Conservation (phyloP, 179 eudicot genomes). For the Silene vulgaris region DNA sequence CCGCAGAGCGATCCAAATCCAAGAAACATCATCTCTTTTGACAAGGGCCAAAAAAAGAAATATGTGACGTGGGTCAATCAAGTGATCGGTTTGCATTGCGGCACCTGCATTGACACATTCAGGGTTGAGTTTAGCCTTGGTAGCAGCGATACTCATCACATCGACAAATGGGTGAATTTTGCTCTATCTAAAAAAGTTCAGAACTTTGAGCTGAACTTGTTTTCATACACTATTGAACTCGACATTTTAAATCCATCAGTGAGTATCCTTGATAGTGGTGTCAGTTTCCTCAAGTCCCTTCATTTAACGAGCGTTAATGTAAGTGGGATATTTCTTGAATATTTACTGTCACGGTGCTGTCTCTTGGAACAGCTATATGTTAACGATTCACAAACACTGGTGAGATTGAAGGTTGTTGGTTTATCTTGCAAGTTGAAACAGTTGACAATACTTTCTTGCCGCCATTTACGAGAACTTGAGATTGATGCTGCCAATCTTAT, state of each 20-base stretch:
- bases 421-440: slow-evolving; percentile 13
- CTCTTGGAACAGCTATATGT: slow-evolving; percentile 12
- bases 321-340: not conserved
- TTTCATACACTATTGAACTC: not conserved
- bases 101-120: slow-evolving; percentile 11
- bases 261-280: not conserved
- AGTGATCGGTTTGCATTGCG: slow-evolving; percentile 6
- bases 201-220: not conserved
- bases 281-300: slow-evolving; percentile 7
- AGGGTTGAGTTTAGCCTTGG: not conserved
- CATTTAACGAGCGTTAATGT: slow-evolving; percentile 7
- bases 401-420: slow-evolving; percentile 15
- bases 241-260: slow-evolving; percentile 5
- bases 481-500: slow-evolving; percentile 15
- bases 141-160: slow-evolving; percentile 1
- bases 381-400: not conserved
- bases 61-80: slow-evolving; percentile 19
- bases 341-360: not conserved
- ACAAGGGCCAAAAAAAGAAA: too few species aligned
- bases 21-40: too few species aligned
- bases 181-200: slow-evolving; percentile 17
- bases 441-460: not conserved
- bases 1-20: too few species aligned
- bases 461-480: not conserved
- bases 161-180: slow-evolving; percentile 19